phyloP scores from a whole-genome alignment of 805 yeast genomes.

The Pichia pseudocactophila region DNA sequence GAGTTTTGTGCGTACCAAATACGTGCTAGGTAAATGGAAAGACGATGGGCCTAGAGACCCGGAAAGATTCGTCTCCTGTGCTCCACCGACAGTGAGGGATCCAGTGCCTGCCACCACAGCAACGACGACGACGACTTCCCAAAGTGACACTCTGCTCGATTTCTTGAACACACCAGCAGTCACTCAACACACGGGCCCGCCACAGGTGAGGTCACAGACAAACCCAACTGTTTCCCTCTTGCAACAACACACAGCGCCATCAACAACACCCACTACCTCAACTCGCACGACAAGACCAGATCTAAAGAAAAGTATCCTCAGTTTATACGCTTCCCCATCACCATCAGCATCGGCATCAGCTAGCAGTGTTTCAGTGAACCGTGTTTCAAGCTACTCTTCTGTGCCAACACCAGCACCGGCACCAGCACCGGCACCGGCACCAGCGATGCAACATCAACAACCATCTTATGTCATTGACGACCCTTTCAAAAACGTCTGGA shows the following conservation, averaged over 20 bases:
- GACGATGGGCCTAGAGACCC: conserved; percentile 46
- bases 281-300: conserved; percentile 53
- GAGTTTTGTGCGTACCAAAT: conserved; percentile 85
- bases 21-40: conserved; percentile 81
- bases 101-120: conserved; percentile 22
- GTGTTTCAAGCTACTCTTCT: background rate
- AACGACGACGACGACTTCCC: background rate
- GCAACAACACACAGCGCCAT: conserved; percentile 7
- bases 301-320: conserved; percentile 82
- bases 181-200: background rate
- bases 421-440: background rate
- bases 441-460: conserved; percentile 1
- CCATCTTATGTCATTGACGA: conserved; percentile 17
- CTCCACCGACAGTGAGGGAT: conserved; percentile 25
- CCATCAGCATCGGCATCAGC: conserved; percentile 10
- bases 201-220: conserved; percentile 2
- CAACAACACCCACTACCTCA: conserved; percentile 11
- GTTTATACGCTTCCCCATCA: conserved; percentile 68
- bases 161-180: background rate
- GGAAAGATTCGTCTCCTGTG: conserved; percentile 14
- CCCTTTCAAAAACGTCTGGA: conserved; percentile 28
- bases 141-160: background rate
- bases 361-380: conserved; percentile 2
- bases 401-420: background rate
- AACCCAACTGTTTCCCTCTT: conserved; percentile 6